Conservation (phyloP, 2,329 filamentous ascomycete species). For the Raffaelea arxii region DNA sequence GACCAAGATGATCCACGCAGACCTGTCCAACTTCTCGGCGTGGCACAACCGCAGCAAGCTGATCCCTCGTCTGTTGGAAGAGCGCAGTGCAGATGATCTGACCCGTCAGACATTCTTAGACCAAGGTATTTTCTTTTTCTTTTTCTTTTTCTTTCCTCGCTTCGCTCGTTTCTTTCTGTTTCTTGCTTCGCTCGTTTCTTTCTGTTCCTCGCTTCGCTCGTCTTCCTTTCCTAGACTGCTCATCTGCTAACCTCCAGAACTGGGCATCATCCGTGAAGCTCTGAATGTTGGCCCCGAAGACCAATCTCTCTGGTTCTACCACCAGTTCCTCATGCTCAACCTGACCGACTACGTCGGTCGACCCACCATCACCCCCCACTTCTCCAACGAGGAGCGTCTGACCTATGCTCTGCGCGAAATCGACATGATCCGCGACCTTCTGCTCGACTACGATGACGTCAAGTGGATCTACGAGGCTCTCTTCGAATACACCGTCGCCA, state of each 20-base stretch:
- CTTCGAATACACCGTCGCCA: slow-evolving; percentile 58
- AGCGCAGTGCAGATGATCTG: slow-evolving; percentile 53
- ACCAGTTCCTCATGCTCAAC: slow-evolving; percentile 74
- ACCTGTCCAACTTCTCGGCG: slow-evolving; percentile 92
- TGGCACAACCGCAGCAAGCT: slow-evolving; percentile 89
- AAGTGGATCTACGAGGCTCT: slow-evolving; percentile 90
- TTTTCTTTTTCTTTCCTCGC: neutral
- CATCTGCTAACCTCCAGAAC: slow-evolving; percentile 38
- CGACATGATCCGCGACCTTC: slow-evolving; percentile 57
- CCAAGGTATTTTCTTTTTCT: slow-evolving; percentile 25
- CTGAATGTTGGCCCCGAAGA: slow-evolving; percentile 87
- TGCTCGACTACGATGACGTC: slow-evolving; percentile 46
- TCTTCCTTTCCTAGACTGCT: too few species aligned
- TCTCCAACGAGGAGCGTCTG: slow-evolving; percentile 52
- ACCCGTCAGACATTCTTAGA: slow-evolving; percentile 63
- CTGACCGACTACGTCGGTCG: slow-evolving; percentile 40
- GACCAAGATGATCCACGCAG: slow-evolving; percentile 72
- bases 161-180: neutral
- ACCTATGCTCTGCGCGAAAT: slow-evolving; percentile 62
- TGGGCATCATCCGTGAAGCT: slow-evolving; percentile 64
- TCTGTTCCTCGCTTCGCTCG: neutral
- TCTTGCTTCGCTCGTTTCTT: neutral
- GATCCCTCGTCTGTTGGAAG: slow-evolving; percentile 64
- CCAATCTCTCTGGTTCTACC: slow-evolving; percentile 95
- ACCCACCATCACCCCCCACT: slow-evolving; percentile 52